phyloP scores from a whole-genome alignment of 1,139 yeast genomes.

The Geotrichum candidum region DNA sequence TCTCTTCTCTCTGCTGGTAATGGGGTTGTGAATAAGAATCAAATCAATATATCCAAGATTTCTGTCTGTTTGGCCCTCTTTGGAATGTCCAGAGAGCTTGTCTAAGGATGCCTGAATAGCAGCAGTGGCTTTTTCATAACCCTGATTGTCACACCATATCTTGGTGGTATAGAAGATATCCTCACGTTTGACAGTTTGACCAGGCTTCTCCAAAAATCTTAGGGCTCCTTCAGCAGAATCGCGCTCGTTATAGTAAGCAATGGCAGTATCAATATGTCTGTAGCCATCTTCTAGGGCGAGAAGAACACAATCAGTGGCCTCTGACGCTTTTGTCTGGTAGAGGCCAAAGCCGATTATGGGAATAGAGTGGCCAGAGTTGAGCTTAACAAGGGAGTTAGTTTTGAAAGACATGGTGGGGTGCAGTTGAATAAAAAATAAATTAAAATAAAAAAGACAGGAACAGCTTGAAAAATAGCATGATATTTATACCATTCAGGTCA shows the following conservation, averaged over 20 bases:
- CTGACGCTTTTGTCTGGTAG: slow-evolving; percentile 43
- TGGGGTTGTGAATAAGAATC: slow-evolving; percentile 32
- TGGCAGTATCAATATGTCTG: slow-evolving; percentile 64
- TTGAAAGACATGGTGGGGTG: not conserved
- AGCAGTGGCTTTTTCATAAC: slow-evolving; percentile 50
- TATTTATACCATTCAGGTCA: too few species aligned
- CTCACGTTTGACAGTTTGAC: too few species aligned
- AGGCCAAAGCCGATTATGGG: slow-evolving; percentile 59
- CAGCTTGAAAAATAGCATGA: too few species aligned
- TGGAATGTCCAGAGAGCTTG: slow-evolving; percentile 27
- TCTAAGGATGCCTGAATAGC: slow-evolving; percentile 39
- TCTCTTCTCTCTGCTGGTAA: slow-evolving; percentile 34
- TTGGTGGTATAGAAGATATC: slow-evolving; percentile 47
- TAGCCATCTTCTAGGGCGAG: slow-evolving; percentile 58
- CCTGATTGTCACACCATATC: slow-evolving; percentile 53
- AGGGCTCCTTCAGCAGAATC: slow-evolving; percentile 22
- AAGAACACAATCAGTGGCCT: slow-evolving; percentile 42
- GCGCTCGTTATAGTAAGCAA: slow-evolving; percentile 50
- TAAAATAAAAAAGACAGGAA: too few species aligned
- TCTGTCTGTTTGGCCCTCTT: slow-evolving; percentile 20
- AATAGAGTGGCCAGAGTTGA: slow-evolving; percentile 30
- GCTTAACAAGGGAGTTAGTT: not conserved
- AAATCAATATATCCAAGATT: slow-evolving; percentile 44
- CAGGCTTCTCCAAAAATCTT: not conserved
- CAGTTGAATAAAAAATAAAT: too few species aligned